Percentiles rank a stretch among this genome's conserved stretches.
phyloP scores from a whole-genome alignment of 768 basidiomycete species.

The Crassisporium funariophilum region DNA sequence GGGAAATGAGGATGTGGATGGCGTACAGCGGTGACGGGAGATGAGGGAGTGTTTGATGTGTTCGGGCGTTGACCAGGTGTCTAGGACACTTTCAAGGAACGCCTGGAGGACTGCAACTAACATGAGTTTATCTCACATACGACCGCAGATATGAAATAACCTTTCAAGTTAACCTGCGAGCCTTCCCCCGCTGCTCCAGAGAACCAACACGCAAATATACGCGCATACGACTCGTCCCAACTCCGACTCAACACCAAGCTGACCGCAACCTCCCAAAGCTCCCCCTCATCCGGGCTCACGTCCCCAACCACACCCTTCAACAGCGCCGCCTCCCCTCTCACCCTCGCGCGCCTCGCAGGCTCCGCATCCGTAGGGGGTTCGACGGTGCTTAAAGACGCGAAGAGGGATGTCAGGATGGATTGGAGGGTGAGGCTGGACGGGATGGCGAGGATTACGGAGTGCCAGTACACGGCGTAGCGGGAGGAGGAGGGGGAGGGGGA shows the following conservation, averaged over 20 bases:
- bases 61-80: conserved; percentile 74
- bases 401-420: conserved; percentile 60
- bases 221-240: conserved; percentile 61
- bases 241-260: conserved; percentile 51
- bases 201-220: conserved; percentile 73
- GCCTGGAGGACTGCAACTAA: conserved; percentile 42
- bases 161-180: conserved; percentile 31
- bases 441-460: conserved; percentile 43
- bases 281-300: conserved; percentile 40
- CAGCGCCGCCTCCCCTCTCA: conserved; percentile 58
- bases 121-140: not conserved
- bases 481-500: conserved; percentile 38
- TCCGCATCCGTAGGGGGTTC: conserved; percentile 29
- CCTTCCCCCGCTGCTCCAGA: conserved; percentile 41
- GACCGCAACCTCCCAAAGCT: conserved; percentile 52
- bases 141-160: conserved; percentile 16
- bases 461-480: conserved; percentile 55
- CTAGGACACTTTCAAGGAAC: conserved; percentile 52
- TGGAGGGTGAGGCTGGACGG: conserved; percentile 56
- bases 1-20: not conserved
- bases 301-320: conserved; percentile 57
- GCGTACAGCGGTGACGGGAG: conserved; percentile 74
- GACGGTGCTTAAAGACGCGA: conserved; percentile 47
- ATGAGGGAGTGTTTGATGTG: conserved; percentile 82
- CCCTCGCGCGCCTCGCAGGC: conserved; percentile 36